Percentiles rank a stretch among this genome's conserved stretches.
These are phyloP conservation scores for Alternaria ethzedia DNA, from an alignment of 2,329 filamentous ascomycete species.

Conservation along the genomic window DNA sequence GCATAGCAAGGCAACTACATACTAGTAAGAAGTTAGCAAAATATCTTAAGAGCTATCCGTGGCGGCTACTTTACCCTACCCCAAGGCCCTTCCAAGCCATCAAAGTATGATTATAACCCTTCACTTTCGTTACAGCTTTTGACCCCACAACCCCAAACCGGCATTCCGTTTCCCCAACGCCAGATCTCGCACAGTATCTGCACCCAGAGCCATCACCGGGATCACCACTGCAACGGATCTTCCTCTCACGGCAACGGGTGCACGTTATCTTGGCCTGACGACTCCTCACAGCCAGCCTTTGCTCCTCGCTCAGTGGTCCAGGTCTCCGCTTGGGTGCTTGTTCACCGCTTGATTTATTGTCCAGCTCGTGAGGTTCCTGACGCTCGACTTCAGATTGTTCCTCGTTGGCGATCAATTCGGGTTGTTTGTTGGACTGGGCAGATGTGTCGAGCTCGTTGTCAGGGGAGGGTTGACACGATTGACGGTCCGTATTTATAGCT, in stretches of 20 bases:
- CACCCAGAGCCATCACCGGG: constrained; percentile 76
- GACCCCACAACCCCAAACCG: background rate
- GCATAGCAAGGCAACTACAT: background rate
- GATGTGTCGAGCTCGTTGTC: background rate
- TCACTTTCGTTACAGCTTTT: background rate
- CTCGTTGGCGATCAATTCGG: background rate
- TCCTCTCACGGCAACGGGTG: constrained; percentile 85
- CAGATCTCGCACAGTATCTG: constrained; percentile 68
- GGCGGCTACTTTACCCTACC: background rate
- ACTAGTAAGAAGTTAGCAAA: background rate
- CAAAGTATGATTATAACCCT: background rate
- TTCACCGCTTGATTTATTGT: background rate
- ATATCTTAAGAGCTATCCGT: background rate
- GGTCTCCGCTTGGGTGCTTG: background rate
- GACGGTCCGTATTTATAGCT: background rate
- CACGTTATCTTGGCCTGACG: constrained; percentile 59
- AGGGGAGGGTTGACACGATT: background rate
- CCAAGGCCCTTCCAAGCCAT: background rate
- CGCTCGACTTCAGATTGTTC: background rate
- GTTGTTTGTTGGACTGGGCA: background rate
- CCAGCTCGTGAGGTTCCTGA: background rate
- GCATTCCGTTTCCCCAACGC: background rate
- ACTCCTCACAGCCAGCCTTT: background rate
- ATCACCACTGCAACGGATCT: constrained; percentile 94
- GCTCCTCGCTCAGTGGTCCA: background rate